phyloP scores from a whole-genome alignment of 805 yeast genomes.

The Barnettozyma salicaria region DNA sequence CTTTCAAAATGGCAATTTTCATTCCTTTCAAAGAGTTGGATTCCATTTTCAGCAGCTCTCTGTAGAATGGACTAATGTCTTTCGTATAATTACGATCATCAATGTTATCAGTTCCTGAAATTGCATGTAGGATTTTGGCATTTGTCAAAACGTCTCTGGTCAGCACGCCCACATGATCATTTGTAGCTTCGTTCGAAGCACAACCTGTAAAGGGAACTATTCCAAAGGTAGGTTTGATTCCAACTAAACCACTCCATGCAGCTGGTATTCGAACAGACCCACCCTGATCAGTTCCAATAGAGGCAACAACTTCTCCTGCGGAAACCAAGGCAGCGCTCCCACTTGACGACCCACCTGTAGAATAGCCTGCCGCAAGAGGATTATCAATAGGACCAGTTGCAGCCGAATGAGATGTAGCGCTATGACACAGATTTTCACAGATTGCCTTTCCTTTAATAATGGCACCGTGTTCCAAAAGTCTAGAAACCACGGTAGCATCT shows the following conservation, averaged over 20 bases:
- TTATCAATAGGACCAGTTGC: slow-evolving; percentile 6
- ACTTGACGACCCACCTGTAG: slow-evolving; percentile 7
- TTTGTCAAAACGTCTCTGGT: slow-evolving; percentile 4
- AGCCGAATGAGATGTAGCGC: slow-evolving; percentile 6
- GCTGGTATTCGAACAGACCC: slow-evolving; percentile 6
- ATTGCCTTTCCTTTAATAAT: slow-evolving; percentile 3
- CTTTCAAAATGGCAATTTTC: slow-evolving; percentile 5
- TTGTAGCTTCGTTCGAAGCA: slow-evolving; percentile 5
- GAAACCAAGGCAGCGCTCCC: slow-evolving; percentile 4
- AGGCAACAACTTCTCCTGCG: slow-evolving; percentile 5
- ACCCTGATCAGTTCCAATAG: slow-evolving; percentile 7
- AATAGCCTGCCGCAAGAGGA: slow-evolving; percentile 4
- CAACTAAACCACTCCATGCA: slow-evolving; percentile 6
- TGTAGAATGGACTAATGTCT: not conserved
- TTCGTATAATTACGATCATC: slow-evolving; percentile 19
- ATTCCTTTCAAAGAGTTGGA: slow-evolving; percentile 1
- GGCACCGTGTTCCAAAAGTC: slow-evolving; percentile 4
- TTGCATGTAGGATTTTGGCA: slow-evolving; percentile 3
- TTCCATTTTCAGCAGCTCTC: slow-evolving; percentile 1
- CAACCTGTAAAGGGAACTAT: slow-evolving; percentile 4
- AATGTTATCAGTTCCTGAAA: slow-evolving; percentile 5
- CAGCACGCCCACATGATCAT: slow-evolving; percentile 6
- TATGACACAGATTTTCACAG: slow-evolving; percentile 6
- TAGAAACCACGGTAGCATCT: slow-evolving; percentile 4
- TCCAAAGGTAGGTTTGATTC: slow-evolving; percentile 6